Evolutionary conservation across 2,329 filamentous ascomycete species (phyloP), one percentile per base, ranked within the genome.

Genomic region (Zasmidium citrigriseum): DNA sequence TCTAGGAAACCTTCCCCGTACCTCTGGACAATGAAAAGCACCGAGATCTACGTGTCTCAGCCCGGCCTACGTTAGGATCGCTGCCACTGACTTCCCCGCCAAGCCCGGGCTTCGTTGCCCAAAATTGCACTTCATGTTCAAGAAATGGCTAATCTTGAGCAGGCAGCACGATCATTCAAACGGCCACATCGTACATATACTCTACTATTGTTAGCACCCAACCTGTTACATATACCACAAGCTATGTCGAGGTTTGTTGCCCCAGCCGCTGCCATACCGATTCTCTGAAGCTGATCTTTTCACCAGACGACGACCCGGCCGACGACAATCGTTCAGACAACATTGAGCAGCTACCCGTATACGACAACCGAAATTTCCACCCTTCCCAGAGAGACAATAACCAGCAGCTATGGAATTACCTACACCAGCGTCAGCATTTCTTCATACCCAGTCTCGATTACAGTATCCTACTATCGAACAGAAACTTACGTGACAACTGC

Each of bases 161-260:
- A 52, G 49, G 25, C 2, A 52, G 49, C 49, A 41, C 49, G n/a
- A 52, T 52, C 27, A 52, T 29, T 4, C 4, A 41, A n/a, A 52
- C 27, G 1, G 11, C 49, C 3, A 52, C 49, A 10, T 52, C 49
- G 10, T n/a, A 34, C 20, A 14, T 38, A 20, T 52, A 29, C n/a
- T 38, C 16, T 11, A 25, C 21, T 9, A 21, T 22, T 10, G 20
- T 52, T 18, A 52, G 16, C 20, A 52, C 49, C 10, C 27, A 10
- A 11, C 23, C 18, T 16, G 20, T 52, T 18, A 52, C 49, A 7
- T 41, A 52, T 23, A 52, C 49, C 11, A 52, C 49, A 2, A 52
- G 49, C 27, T 52, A 52, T n/a, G 29, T 41, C 10, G 25, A 41
- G 47, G 47, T 50, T 25, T n/a, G 18, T 22, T 22, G 14, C 20